Base-by-base conservation (phyloP, 1,139 yeast genomes). In the Blastobotrys illinoisensis region DNA sequence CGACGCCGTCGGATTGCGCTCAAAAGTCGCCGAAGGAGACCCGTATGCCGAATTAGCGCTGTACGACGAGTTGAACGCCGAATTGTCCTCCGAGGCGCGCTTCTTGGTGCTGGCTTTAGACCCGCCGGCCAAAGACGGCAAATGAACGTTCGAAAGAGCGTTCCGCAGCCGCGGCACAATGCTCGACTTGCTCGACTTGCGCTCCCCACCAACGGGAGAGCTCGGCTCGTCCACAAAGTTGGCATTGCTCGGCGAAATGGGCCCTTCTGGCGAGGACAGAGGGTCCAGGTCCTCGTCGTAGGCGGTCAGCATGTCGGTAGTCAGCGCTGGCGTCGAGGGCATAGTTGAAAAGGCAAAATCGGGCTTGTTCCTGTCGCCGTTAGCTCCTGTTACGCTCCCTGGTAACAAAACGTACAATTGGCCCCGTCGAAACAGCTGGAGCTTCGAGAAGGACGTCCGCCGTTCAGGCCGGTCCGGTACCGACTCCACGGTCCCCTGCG, bases 71-170 rank as follows among this genome's bases (percentile, higher is more conserved):
- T 26, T 26, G 32, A 26, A 26, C 9, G 32, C 13, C 9, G 40
- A 2, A 32, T 53, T 54, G 36, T 52, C 16, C 32, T 56, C 53
- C 16, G 61, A 36, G 7, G 53, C 48, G 5, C 60, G 53, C 20
- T 53, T 56, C 26, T 20, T 44, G 4, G 14, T 26, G 5, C 26
- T 44, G 26, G 3, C 24, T 26, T 26, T 26, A 5, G 32, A 19
- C 20, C 21, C 43, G 44, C 28, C 20, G 26, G 32, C 43, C 44
- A 48, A 19, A 4, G 57, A 24, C 14, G 62, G 53, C 47, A 62
- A 48, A 50, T 62, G 63, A 20, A 59, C 61, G 49, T 56, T 60
- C 26, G 66, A 62, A 16, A 62, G 46, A 3, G 63, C 66, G 20
- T 60, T 56, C 32, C 60, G 44, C 32, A 62, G 53, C 24, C 62